These are phyloP conservation scores for Yamadazyma spencermartinsiae DNA, from an alignment of 1,139 yeast genomes.

Conservation along the genomic window DNA sequence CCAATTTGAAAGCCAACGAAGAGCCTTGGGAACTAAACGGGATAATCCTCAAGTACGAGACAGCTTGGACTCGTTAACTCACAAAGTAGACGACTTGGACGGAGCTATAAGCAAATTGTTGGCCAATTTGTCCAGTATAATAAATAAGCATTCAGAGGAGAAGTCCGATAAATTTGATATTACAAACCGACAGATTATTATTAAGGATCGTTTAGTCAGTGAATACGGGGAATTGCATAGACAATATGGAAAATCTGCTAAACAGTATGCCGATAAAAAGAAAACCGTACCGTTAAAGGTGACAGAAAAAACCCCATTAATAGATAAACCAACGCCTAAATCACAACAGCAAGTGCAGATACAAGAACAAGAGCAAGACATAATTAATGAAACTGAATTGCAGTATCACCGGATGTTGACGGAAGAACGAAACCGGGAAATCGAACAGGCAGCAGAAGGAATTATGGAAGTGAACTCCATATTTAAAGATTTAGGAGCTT, in stretches of 20 bases:
- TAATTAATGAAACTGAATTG: slow-evolving; percentile 57
- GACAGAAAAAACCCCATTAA: slow-evolving; percentile 30
- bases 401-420: slow-evolving; percentile 70
- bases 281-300: slow-evolving; percentile 24
- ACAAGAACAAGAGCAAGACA: slow-evolving; percentile 41
- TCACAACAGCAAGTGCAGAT: slow-evolving; percentile 30
- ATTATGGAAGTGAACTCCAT: slow-evolving; percentile 82
- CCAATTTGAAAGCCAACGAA: slow-evolving; percentile 49
- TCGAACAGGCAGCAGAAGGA: slow-evolving; percentile 71
- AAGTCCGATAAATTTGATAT: slow-evolving; percentile 19
- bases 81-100: slow-evolving; percentile 29
- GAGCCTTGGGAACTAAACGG: slow-evolving; percentile 55
- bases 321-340: slow-evolving; percentile 8
- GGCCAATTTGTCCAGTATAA: slow-evolving; percentile 30
- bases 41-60: slow-evolving; percentile 47
- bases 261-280: slow-evolving; percentile 35
- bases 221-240: slow-evolving; percentile 41
- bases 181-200: slow-evolving; percentile 39
- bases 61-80: slow-evolving; percentile 34
- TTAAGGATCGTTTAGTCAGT: slow-evolving; percentile 39
- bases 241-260: slow-evolving; percentile 31
- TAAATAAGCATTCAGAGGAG: slow-evolving; percentile 31
- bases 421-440: slow-evolving; percentile 72
- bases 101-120: slow-evolving; percentile 35
- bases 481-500: slow-evolving; percentile 73